Conservation (phyloP, 2,329 filamentous ascomycete species). For the Trematosphaeria pertusa region DNA sequence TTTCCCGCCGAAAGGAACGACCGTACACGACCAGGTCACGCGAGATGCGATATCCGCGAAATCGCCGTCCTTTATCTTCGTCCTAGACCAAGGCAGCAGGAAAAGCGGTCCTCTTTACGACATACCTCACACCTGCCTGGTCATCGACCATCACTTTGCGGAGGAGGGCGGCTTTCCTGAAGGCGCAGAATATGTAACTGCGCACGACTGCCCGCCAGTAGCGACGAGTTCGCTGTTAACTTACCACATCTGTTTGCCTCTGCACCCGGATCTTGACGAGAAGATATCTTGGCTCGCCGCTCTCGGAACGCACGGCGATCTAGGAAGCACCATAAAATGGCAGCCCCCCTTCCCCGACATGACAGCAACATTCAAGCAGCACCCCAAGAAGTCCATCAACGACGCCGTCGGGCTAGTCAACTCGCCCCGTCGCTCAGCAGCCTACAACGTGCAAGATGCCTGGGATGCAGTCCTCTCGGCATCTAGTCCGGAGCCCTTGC, state of each 20-base stretch:
- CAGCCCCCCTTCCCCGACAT: conserved; percentile 71
- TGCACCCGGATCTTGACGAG: conserved; percentile 60
- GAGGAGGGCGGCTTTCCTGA: conserved; percentile 65
- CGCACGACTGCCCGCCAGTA: conserved; percentile 69
- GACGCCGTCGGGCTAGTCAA: conserved; percentile 70
- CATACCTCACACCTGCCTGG: conserved; percentile 57
- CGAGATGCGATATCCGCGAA: conserved; percentile 59
- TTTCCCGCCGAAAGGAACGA: conserved; percentile 65
- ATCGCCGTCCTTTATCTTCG: conserved; percentile 65
- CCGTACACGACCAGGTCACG: conserved; percentile 63
- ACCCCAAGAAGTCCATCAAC: conserved; percentile 69
- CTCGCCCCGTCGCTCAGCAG: conserved; percentile 67
- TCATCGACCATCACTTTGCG: conserved; percentile 71
- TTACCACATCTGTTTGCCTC: conserved; percentile 66
- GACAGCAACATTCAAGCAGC: conserved; percentile 63
- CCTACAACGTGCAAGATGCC: conserved; percentile 65
- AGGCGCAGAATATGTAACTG: conserved; percentile 63
- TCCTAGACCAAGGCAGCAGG: conserved; percentile 70
- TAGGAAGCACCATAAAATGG: conserved; percentile 71
- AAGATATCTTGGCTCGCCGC: conserved; percentile 67
- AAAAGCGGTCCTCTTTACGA: conserved; percentile 62
- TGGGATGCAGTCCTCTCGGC: conserved; percentile 66
- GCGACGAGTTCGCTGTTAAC: conserved; percentile 70
- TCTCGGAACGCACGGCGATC: conserved; percentile 71
- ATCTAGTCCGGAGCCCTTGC: conserved; percentile 58